Evolutionary conservation across 306 rosid species (phyloP).

Genomic region (Pterocarpus santalinus): DNA sequence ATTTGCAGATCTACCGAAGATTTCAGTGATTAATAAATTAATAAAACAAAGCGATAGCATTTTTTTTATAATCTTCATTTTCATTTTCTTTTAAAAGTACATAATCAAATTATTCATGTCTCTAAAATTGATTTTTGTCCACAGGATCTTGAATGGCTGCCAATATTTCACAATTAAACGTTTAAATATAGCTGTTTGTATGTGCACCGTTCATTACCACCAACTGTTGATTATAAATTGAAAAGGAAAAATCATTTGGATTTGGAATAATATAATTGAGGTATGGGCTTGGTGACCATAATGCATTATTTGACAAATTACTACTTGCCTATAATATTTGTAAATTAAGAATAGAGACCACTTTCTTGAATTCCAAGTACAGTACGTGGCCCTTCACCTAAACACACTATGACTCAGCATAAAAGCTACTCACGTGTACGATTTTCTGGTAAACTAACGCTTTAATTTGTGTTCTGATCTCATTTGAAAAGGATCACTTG

Average conservation of each 20-base stretch:
- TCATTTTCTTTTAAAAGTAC: not conserved
- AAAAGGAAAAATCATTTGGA: conserved; percentile 14
- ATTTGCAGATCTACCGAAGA: conserved; percentile 26
- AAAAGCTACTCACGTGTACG: not conserved
- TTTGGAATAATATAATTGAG: not conserved
- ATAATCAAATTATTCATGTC: not conserved
- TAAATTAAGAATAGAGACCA: not conserved
- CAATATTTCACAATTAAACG: not conserved
- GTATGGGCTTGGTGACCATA: not conserved
- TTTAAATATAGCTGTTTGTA: not conserved
- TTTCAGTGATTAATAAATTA: conserved; percentile 33
- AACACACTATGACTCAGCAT: not conserved
- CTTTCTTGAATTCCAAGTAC: conserved; percentile 3
- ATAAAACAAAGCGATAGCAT: conserved; percentile 1
- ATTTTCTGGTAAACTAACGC: conserved; percentile 15
- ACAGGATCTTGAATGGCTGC: conserved; percentile 20
- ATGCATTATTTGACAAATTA: conserved; percentile 2
- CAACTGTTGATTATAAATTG: not conserved
- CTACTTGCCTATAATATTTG: not conserved
- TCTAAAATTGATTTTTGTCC: conserved; percentile 25
- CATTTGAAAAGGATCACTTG: conserved; percentile 19
- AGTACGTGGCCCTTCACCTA: conserved; percentile 21
- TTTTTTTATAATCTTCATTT: not conserved
- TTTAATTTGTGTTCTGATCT: not conserved
- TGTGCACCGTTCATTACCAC: conserved; percentile 12